Conservation (phyloP, 345 rosid genomes). For the Lagerstroemia speciosa region DNA sequence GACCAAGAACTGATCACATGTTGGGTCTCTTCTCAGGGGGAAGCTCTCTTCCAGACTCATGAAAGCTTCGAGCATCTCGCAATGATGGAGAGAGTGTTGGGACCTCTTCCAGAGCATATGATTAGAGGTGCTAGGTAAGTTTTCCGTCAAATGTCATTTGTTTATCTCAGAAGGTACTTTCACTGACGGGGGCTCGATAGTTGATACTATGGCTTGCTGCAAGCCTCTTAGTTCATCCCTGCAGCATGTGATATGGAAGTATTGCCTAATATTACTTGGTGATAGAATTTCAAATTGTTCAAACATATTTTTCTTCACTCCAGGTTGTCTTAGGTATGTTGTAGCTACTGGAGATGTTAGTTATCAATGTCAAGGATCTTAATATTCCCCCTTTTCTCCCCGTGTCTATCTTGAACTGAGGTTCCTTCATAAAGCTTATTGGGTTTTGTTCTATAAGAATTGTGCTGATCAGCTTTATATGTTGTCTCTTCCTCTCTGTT, state of each 20-base stretch:
- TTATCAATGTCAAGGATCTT: too few species aligned
- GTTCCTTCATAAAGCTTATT: background rate
- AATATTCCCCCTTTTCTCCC: too few species aligned
- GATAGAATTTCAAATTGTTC: too few species aligned
- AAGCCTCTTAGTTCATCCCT: too few species aligned
- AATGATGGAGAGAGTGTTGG: slow-evolving; percentile 70
- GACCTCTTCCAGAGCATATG: slow-evolving; percentile 54
- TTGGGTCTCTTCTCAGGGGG: slow-evolving; percentile 33
- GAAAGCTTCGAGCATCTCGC: slow-evolving; percentile 68
- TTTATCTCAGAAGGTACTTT: background rate
- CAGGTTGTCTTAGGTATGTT: too few species aligned
- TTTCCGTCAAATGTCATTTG: background rate
- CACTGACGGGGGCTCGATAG: too few species aligned
- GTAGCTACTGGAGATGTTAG: too few species aligned
- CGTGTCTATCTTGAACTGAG: background rate
- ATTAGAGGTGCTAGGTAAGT: slow-evolving; percentile 42
- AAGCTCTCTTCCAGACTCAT: slow-evolving; percentile 65
- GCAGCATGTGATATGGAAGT: too few species aligned
- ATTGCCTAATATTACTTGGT: too few species aligned
- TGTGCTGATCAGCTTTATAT: background rate
- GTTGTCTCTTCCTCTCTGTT: background rate
- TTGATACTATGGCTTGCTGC: too few species aligned
- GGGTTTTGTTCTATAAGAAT: too few species aligned
- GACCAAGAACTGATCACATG: background rate
- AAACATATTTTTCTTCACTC: too few species aligned